A percentile compares a stretch with the other conserved stretches of the same genome.
phyloP scores from a whole-genome alignment of 257 asterid genomes.

The Petrea volubilis region DNA sequence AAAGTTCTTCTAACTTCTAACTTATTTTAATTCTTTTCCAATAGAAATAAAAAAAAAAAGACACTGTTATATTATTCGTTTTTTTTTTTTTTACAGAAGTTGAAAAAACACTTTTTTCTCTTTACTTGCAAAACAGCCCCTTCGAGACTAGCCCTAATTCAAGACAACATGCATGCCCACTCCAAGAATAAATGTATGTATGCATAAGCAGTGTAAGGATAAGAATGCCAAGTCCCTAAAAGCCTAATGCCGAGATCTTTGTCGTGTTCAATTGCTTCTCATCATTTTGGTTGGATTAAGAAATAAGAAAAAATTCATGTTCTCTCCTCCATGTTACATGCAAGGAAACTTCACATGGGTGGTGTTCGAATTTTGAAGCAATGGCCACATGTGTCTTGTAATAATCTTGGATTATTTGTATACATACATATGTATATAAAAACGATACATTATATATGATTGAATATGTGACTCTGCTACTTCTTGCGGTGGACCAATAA shows the following conservation, averaged over 20 bases:
- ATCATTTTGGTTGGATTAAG: slow-evolving; percentile 4
- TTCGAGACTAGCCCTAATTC: too few species aligned
- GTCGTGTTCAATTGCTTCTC: slow-evolving; percentile 26
- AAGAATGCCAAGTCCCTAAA: slow-evolving; percentile 15
- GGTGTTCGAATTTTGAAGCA: slow-evolving; percentile 19
- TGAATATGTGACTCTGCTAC: background rate
- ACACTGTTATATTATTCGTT: too few species aligned
- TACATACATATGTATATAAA: too few species aligned
- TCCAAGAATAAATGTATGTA: slow-evolving; percentile 11
- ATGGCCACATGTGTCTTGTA: slow-evolving; percentile 31
- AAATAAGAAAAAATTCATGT: background rate
- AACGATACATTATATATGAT: too few species aligned
- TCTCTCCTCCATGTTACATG: slow-evolving; percentile 29
- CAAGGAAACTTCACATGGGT: slow-evolving; percentile 35
- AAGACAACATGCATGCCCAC: slow-evolving; percentile 14
- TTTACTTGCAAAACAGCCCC: too few species aligned
- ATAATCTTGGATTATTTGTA: slow-evolving; percentile 4
- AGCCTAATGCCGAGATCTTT: slow-evolving; percentile 25
- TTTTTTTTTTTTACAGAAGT: too few species aligned
- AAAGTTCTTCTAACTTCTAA: too few species aligned
- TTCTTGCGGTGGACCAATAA: slow-evolving; percentile 19
- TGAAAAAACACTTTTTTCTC: too few species aligned
- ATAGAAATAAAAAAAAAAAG: too few species aligned
- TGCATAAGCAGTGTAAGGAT: slow-evolving; percentile 8
- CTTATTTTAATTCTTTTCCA: too few species aligned